These are phyloP conservation scores for Spirogloea muscicola DNA, from an alignment of 139 green algal species.

Conservation along the genomic window DNA sequence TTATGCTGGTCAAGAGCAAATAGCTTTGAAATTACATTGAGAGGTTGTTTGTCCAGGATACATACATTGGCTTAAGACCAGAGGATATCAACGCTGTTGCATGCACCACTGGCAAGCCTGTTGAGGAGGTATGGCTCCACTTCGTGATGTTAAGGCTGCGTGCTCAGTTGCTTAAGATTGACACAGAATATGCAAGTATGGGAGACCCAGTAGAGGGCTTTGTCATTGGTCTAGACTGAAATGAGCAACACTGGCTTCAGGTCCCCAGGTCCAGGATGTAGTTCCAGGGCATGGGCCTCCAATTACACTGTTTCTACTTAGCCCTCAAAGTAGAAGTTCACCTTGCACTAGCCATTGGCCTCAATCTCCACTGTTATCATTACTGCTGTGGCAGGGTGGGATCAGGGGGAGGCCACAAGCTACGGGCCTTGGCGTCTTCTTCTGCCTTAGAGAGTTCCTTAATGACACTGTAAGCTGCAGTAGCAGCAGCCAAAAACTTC, in stretches of 20 bases:
- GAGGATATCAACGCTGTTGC: slow-evolving; percentile 38
- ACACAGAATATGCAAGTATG: not conserved
- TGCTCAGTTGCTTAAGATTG: not conserved
- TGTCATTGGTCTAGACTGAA: too few relatives aligned
- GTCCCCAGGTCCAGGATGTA: too few relatives aligned
- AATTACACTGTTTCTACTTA: not conserved
- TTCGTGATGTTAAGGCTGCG: not conserved
- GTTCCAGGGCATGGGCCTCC: too few relatives aligned
- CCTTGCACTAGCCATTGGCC: not conserved
- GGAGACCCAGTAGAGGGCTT: too few relatives aligned
- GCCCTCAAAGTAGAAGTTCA: not conserved
- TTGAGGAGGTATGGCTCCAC: slow-evolving; percentile 37
- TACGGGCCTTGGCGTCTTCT: slow-evolving; percentile 51
- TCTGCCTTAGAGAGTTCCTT: slow-evolving; percentile 46
- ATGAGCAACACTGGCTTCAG: too few relatives aligned
- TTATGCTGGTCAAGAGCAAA: too few relatives aligned
- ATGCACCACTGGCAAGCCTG: slow-evolving; percentile 50
- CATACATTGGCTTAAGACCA: slow-evolving; percentile 37
- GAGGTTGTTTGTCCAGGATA: slow-evolving; percentile 49
- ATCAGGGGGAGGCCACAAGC: slow-evolving; percentile 41
- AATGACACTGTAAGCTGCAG: slow-evolving; percentile 26
- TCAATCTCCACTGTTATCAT: not conserved
- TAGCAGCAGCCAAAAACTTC: too few relatives aligned
- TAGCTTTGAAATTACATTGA: too few relatives aligned
- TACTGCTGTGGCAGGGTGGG: slow-evolving; percentile 41